A percentile compares a stretch with the other conserved stretches of the same genome.
These are phyloP conservation scores for Biscogniauxia mediterranea DNA, from an alignment of 2,329 filamentous ascomycete species.

Conservation along the genomic window DNA sequence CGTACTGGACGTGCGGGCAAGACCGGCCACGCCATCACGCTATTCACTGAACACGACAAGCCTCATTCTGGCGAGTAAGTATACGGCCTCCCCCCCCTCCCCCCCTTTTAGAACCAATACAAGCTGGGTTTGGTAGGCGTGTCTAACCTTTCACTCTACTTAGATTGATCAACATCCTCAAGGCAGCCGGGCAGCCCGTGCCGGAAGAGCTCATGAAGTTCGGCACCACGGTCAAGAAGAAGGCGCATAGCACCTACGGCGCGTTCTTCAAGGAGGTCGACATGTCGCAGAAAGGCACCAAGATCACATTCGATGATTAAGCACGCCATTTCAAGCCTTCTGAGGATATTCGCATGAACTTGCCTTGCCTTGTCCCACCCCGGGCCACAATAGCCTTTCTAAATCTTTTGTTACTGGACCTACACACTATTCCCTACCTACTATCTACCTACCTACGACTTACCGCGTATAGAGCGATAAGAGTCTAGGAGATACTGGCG, in stretches of 20 bases:
- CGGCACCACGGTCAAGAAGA: slow-evolving; percentile 98
- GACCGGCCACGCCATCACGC: slow-evolving; percentile 81
- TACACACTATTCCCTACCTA: too few species aligned
- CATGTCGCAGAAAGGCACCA: slow-evolving; percentile 78
- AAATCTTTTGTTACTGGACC: too few species aligned
- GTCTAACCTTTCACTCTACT: slow-evolving; percentile 13
- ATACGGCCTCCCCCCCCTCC: neutral
- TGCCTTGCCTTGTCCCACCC: too few species aligned
- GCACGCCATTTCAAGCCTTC: too few species aligned
- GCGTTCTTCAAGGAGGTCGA: slow-evolving; percentile 93
- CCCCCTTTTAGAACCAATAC: neutral
- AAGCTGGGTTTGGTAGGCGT: neutral
- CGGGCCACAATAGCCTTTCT: too few species aligned
- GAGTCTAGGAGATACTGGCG: slow-evolving; percentile 52
- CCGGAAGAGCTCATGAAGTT: slow-evolving; percentile 92
- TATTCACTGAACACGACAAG: slow-evolving; percentile 97
- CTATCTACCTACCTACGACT: slow-evolving; percentile 10
- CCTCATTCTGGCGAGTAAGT: slow-evolving; percentile 82
- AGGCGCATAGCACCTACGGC: slow-evolving; percentile 91
- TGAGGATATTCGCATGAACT: too few species aligned
- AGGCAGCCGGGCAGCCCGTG: slow-evolving; percentile 85
- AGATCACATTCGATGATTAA: slow-evolving; percentile 78
- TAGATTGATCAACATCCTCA: slow-evolving; percentile 90
- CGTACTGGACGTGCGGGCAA: slow-evolving; percentile 92
- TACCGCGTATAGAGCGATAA: slow-evolving; percentile 43